These are phyloP conservation scores for Galerina sulciceps DNA, from an alignment of 768 basidiomycete species.

Conservation along the genomic window DNA sequence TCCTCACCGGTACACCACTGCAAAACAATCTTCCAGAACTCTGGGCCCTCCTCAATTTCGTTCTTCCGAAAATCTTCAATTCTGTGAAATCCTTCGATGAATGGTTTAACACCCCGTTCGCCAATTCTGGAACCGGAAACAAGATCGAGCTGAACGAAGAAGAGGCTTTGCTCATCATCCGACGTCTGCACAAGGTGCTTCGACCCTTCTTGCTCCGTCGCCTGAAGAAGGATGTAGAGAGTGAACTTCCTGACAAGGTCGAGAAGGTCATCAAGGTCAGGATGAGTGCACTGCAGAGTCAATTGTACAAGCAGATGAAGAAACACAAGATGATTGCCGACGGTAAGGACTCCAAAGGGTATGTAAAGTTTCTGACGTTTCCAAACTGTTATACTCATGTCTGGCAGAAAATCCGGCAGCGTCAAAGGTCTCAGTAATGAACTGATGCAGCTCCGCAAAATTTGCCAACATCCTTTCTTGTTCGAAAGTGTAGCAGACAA, in stretches of 20 bases:
- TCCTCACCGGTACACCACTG: constrained; percentile 93
- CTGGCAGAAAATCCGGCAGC: constrained; percentile 65
- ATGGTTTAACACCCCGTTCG: constrained; percentile 99
- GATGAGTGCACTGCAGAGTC: constrained; percentile 91
- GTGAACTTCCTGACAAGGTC: constrained; percentile 94
- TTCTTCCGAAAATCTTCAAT: constrained; percentile 94
- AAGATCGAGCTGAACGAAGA: constrained; percentile 99
- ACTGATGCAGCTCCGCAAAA: constrained; percentile 97
- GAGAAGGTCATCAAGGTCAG: constrained; percentile 97
- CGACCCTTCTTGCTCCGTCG: constrained; percentile 92
- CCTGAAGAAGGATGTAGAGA: constrained; percentile 96
- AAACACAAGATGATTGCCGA: constrained; percentile 97
- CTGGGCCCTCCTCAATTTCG: constrained; percentile 94
- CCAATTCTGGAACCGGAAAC: constrained; percentile 96
- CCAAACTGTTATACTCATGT: constrained; percentile 6
- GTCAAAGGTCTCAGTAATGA: constrained; percentile 93
- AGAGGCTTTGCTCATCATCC: constrained; percentile 96
- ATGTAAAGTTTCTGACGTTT: constrained; percentile 31
- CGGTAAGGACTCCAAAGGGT: constrained; percentile 79
- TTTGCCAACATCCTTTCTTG: constrained; percentile 96
- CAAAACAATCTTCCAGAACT: too few species aligned
- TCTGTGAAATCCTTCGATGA: constrained; percentile 99
- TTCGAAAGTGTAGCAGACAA: constrained; percentile 96
- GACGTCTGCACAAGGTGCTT: constrained; percentile 94
- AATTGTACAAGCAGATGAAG: constrained; percentile 97